Base-by-base conservation (phyloP, 2,329 filamentous ascomycete genomes). In the Pyricularia grisea region DNA sequence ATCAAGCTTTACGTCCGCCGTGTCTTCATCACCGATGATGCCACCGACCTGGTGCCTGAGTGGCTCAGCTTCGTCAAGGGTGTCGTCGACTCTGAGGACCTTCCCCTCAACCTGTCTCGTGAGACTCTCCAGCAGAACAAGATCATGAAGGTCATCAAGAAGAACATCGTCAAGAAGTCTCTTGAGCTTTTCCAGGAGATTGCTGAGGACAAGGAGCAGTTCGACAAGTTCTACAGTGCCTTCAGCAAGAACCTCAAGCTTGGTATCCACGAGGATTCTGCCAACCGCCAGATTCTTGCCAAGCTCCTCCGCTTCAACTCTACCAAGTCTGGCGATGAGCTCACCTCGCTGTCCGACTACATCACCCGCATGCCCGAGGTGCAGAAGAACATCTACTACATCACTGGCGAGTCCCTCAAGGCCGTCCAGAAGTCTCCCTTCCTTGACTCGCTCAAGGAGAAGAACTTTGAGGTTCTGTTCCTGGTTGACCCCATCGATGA, bases 71-170 rank as follows among this genome's bases (percentile, higher is more conserved):
- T 99, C 85, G 85, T 99, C 90, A 99, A 99, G 92, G 95, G 95
- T 91, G 95, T 99, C 77, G 95, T 99, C 82, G 95, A 99, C 86
- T 99, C 95, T 78, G 95, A 99, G 89, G 95, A 99, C 82, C 92
- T 99, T 72, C 95, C 95, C 76, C 92, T 99, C 82, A 99, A 99
- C 90, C 84, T 99, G 86, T 98, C 95, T 79, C 95, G 95, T 91
- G 95, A 99, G 90, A 98, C 94, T 70, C 93, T 99, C 67, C 95
- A 99, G 86, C 95, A 98, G 88, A 99, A 98, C 92, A 98, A 98
- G 93, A 99, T 99, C 88, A 98, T 98, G 95, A 98, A 98, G 92
- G 95, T 98, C 83, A 98, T 98, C 89, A 97, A 96, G 90, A 99
- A 99, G 93, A 99, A 99, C 91, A 97, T 99, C 74, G 94, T 99